Percentiles rank a stretch among this genome's conserved stretches.
phyloP scores from a whole-genome alignment of 352 stramenopile species.

The Pythium guiyangense region DNA sequence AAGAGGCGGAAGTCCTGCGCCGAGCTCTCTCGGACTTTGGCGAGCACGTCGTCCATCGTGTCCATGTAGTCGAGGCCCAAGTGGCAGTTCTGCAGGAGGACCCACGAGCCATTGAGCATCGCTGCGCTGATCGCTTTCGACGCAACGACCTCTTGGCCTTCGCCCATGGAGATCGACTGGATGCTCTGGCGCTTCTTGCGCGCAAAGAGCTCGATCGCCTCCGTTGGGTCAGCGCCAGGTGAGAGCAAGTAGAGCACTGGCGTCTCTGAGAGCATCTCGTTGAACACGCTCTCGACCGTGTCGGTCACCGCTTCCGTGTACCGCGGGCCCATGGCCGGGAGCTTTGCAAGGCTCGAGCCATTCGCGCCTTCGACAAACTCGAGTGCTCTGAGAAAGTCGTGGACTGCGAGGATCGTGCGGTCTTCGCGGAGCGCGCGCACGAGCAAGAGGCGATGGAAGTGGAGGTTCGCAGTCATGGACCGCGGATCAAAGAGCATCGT shows the following conservation, averaged over 20 bases:
- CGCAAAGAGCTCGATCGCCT: conserved; percentile 65
- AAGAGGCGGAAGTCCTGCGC: conserved; percentile 66
- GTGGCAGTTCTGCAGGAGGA: conserved; percentile 81
- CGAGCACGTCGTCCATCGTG: conserved; percentile 44
- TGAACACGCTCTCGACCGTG: conserved; percentile 64
- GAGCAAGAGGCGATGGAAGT: conserved; percentile 70
- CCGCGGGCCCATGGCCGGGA: conserved; percentile 55
- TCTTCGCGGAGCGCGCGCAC: conserved; percentile 69
- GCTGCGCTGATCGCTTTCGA: conserved; percentile 44
- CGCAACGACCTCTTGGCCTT: conserved; percentile 65
- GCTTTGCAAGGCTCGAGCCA: conserved; percentile 22
- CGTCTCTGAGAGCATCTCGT: conserved; percentile 59
- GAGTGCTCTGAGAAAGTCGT: conserved; percentile 59
- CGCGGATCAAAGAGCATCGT: conserved; percentile 55
- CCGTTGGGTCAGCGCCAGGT: conserved; percentile 63
- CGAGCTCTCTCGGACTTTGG: conserved; percentile 28
- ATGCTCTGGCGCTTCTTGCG: conserved; percentile 64
- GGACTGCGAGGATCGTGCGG: conserved; percentile 58
- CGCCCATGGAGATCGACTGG: conserved; percentile 74
- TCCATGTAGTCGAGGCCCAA: conserved; percentile 68
- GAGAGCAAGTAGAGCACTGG: conserved; percentile 73
- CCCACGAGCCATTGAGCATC: conserved; percentile 74
- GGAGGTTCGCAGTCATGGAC: conserved; percentile 52
- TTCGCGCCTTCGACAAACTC: conserved; percentile 50
- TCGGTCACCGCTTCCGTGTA: conserved; percentile 68